Conservation (phyloP, 1,284 basidiomycete species). For the Papiliotrema laurentii region DNA sequence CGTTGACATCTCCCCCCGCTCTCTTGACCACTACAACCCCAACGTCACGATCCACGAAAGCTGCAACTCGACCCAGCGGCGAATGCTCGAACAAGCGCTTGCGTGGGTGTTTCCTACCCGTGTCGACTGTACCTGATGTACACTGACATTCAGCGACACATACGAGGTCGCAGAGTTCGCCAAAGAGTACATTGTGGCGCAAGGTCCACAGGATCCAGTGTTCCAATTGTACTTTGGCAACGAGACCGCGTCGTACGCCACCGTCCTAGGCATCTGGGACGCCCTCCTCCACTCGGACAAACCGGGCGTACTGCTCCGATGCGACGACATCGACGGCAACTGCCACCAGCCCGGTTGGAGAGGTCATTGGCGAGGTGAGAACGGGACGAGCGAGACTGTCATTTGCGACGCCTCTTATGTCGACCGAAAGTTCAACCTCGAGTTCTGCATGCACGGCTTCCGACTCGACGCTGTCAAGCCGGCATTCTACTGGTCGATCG, state of each 20-base stretch:
- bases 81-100: conserved; percentile 41
- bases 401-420: conserved; percentile 41
- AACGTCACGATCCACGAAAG: conserved; percentile 46
- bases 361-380: conserved; percentile 50
- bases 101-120: conserved; percentile 14
- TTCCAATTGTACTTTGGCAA: conserved; percentile 48
- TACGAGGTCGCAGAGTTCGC: conserved; percentile 35
- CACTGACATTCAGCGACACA: conserved; percentile 31
- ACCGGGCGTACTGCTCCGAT: conserved; percentile 40
- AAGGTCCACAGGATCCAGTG: conserved; percentile 39
- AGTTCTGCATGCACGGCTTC: conserved; percentile 44
- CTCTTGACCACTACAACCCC: conserved; percentile 23
- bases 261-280: conserved; percentile 40
- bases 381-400: conserved; percentile 49
- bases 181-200: conserved; percentile 34
- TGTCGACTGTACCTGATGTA: background rate
- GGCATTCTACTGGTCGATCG: conserved; percentile 43
- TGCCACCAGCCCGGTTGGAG: conserved; percentile 40
- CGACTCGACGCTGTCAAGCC: conserved; percentile 33
- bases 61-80: conserved; percentile 45
- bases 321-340: conserved; percentile 48
- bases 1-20: conserved; percentile 23
- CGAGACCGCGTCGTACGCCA: conserved; percentile 24
- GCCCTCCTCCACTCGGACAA: conserved; percentile 40
- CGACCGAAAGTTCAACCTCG: conserved; percentile 28